Conservation (phyloP, 331 rosid genomes). For the Ulmus americana region DNA sequence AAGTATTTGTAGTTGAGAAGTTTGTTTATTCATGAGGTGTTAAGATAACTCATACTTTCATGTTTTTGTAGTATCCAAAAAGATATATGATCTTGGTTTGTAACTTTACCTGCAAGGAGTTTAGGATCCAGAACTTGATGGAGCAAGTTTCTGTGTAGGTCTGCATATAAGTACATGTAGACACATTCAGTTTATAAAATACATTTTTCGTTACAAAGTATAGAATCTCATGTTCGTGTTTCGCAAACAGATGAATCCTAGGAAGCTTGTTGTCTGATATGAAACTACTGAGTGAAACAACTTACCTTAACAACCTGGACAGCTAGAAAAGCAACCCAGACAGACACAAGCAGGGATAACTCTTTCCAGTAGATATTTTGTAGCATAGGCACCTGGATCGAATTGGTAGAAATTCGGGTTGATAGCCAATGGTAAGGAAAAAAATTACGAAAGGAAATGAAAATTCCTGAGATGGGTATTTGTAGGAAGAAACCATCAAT, state of each 20-base stretch:
- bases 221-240: background rate
- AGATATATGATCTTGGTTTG: background rate
- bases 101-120: conserved; percentile 59
- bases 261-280: background rate
- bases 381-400: conserved; percentile 40
- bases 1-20: background rate
- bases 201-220: background rate
- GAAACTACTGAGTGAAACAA: conserved; percentile 1
- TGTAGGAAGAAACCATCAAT: background rate
- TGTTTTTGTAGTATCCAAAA: background rate
- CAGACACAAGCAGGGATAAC: conserved; percentile 47
- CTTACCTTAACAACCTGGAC: conserved; percentile 69
- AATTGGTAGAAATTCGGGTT: conserved; percentile 13
- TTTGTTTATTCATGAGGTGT: no score
- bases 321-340: conserved; percentile 69
- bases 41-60: background rate
- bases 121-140: conserved; percentile 60
- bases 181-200: conserved; percentile 6
- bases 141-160: conserved; percentile 66
- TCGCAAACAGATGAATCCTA: background rate
- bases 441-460: background rate
- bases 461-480: background rate
- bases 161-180: conserved; percentile 37
- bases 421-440: background rate
- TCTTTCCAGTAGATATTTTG: conserved; percentile 65